Conservation (phyloP, 2,329 filamentous ascomycete species). For the Rutstroemia sydowiana region DNA sequence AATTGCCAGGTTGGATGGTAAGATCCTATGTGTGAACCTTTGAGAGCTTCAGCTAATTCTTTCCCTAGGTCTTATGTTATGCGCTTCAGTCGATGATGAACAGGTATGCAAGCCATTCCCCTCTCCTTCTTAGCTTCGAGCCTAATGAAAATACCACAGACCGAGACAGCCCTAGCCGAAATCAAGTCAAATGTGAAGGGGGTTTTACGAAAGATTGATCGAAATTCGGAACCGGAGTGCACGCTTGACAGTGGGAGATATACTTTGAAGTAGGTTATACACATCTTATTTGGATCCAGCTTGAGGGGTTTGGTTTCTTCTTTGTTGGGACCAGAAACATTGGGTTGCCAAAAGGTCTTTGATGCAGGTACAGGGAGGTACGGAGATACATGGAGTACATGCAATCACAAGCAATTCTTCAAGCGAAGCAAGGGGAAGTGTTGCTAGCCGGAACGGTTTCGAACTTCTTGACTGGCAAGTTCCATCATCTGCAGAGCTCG, state of each 20-base stretch:
- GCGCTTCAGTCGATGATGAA: constrained; percentile 89
- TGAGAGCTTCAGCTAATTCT: constrained; percentile 2
- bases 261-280: constrained; percentile 67
- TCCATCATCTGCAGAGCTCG: too few relatives aligned
- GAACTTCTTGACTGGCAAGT: too few relatives aligned
- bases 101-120: constrained; percentile 46
- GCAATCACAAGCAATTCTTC: too few relatives aligned
- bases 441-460: too few relatives aligned
- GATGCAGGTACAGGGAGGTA: too few relatives aligned
- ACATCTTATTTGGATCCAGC: neutral
- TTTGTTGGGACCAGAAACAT: neutral
- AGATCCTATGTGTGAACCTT: neutral
- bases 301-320: neutral
- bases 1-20: constrained; percentile 89
- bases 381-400: too few relatives aligned
- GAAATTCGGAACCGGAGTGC: constrained; percentile 83
- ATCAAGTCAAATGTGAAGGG: constrained; percentile 88
- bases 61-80: constrained; percentile 75
- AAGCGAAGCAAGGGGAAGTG: too few relatives aligned
- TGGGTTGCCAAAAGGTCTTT: too few relatives aligned
- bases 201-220: constrained; percentile 79
- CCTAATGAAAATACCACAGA: constrained; percentile 33
- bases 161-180: constrained; percentile 71
- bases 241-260: constrained; percentile 80
- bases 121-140: neutral